phyloP scores from a whole-genome alignment of 495 filamentous ascomycete genomes.

The Thozetella sp. region DNA sequence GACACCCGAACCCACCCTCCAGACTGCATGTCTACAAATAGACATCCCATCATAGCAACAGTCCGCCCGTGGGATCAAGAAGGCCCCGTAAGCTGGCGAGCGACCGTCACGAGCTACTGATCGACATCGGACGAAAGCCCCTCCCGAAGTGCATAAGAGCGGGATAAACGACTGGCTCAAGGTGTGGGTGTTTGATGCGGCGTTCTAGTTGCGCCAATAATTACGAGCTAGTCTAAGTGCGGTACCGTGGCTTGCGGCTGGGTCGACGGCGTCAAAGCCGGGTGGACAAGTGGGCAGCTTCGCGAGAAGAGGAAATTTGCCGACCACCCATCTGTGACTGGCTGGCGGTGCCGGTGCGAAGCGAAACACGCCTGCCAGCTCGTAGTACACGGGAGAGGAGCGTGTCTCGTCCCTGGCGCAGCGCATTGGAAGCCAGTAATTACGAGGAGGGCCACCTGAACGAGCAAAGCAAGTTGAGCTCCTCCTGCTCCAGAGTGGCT shows the following conservation, averaged over 20 bases:
- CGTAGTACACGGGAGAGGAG: too few species aligned
- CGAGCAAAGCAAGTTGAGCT: too few species aligned
- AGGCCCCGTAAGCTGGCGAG: too few species aligned
- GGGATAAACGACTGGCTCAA: neutral
- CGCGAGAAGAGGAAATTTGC: neutral
- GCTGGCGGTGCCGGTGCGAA: neutral
- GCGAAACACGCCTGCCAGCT: too few species aligned
- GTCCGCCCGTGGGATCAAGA: too few species aligned
- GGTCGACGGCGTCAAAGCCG: neutral
- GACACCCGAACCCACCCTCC: too few species aligned
- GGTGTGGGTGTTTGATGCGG: neutral
- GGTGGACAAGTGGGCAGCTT: neutral
- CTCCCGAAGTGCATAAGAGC: neutral
- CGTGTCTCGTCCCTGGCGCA: neutral
- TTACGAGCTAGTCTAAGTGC: constrained; percentile 1
- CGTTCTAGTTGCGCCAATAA: neutral
- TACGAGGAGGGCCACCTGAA: too few species aligned
- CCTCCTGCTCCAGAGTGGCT: too few species aligned
- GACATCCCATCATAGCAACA: too few species aligned
- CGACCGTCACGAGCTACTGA: neutral
- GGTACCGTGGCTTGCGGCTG: neutral
- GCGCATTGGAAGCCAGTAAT: neutral
- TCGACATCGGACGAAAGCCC: neutral
- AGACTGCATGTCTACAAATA: too few species aligned
- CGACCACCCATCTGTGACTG: neutral